Conservation (phyloP, 257 asterid genomes). For the Paulownia fortunei region DNA sequence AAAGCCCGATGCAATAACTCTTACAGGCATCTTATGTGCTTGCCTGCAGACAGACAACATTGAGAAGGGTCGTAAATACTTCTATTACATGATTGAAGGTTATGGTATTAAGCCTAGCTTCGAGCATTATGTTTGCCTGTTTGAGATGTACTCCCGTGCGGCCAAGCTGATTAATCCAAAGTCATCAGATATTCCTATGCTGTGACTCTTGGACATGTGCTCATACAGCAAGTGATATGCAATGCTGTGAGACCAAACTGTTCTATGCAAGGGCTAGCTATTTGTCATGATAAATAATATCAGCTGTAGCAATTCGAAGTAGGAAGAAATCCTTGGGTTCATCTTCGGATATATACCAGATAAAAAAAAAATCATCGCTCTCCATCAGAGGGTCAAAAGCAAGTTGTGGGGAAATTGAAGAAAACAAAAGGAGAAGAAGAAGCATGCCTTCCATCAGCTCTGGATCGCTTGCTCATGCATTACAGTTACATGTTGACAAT, state of each 20-base stretch:
- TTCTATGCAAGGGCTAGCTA: background rate
- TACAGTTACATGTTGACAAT: background rate
- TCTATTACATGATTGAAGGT: conserved; percentile 41
- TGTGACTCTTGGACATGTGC: background rate
- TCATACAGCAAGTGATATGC: background rate
- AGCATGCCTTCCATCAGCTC: background rate
- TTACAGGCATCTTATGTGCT: conserved; percentile 49
- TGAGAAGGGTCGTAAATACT: conserved; percentile 46
- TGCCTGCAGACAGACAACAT: conserved; percentile 43
- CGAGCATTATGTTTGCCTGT: conserved; percentile 44
- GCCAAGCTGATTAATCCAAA: conserved; percentile 28
- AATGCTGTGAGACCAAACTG: background rate
- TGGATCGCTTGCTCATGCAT: background rate
- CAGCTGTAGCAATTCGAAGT: background rate
- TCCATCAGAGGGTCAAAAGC: background rate
- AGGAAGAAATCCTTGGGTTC: background rate
- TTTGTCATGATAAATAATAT: background rate
- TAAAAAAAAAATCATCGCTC: background rate
- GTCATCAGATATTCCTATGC: background rate
- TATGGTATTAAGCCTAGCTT: conserved; percentile 43
- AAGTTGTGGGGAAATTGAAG: background rate
- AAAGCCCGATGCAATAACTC: conserved; percentile 53
- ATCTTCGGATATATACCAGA: background rate
- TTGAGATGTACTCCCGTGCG: conserved; percentile 38
- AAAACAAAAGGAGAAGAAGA: background rate